Percentiles rank a stretch among this genome's conserved stretches.
These are phyloP conservation scores for Pestalotiopsis sp. DNA, from an alignment of 2,329 filamentous ascomycete species.

Conservation along the genomic window DNA sequence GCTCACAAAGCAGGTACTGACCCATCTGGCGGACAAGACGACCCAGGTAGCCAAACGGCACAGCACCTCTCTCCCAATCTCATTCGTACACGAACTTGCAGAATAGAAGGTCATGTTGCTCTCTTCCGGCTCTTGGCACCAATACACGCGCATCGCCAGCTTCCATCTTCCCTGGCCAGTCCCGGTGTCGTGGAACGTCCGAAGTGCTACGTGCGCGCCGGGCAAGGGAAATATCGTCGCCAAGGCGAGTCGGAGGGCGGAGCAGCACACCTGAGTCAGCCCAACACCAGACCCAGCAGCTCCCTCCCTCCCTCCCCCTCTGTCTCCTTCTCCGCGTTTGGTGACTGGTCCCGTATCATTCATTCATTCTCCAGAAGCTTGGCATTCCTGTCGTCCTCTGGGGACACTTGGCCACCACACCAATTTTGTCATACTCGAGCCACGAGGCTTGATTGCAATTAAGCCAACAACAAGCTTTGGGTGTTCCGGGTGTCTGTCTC, in stretches of 20 bases:
- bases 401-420: conserved; percentile 6
- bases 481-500: too few relatives aligned
- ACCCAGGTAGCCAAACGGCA: background rate
- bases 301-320: background rate
- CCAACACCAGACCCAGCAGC: background rate
- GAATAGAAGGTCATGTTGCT: background rate
- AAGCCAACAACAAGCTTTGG: background rate
- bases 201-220: background rate
- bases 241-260: background rate
- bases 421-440: background rate
- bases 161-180: too few relatives aligned
- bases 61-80: background rate
- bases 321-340: background rate
- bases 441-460: conserved; percentile 2
- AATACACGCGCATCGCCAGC: background rate
- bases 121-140: background rate
- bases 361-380: background rate
- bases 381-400: conserved; percentile 2
- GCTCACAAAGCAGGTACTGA: background rate
- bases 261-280: background rate
- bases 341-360: background rate
- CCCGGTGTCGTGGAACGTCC: background rate
- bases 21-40: background rate
- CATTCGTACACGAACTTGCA: background rate
- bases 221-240: background rate